Evolutionary conservation across 2,329 filamentous ascomycete genomes (phyloP).

Genomic region (Colletotrichum brevisporum): DNA sequence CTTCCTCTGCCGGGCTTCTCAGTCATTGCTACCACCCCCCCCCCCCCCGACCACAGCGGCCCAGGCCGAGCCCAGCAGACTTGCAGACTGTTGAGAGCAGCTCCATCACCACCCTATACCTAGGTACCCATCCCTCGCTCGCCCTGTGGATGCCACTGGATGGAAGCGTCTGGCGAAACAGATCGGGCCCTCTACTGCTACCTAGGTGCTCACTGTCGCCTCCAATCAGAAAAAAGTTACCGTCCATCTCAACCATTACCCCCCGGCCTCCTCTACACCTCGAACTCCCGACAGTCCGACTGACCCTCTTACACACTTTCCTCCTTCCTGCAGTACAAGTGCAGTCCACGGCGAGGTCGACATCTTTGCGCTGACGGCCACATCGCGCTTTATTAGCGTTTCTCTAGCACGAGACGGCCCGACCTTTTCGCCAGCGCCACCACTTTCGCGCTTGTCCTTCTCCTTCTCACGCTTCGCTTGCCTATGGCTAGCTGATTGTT

Average conservation of each 20-base stretch:
- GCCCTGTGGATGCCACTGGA: slow-evolving; percentile 30
- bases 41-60: slow-evolving; percentile 19
- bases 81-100: slow-evolving; percentile 37
- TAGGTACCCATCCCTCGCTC: not conserved
- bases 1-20: not conserved
- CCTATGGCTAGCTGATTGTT: slow-evolving; percentile 37
- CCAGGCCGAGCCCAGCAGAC: slow-evolving; percentile 34
- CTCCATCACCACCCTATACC: not conserved
- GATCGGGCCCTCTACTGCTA: slow-evolving; percentile 9
- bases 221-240: slow-evolving; percentile 38
- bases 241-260: slow-evolving; percentile 34
- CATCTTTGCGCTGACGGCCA: slow-evolving; percentile 38
- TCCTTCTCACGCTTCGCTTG: slow-evolving; percentile 10
- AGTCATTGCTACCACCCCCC: slow-evolving; percentile 3
- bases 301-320: slow-evolving; percentile 11
- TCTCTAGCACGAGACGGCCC: slow-evolving; percentile 34
- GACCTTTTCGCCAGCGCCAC: slow-evolving; percentile 36
- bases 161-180: slow-evolving; percentile 19
- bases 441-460: slow-evolving; percentile 31
- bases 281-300: slow-evolving; percentile 33
- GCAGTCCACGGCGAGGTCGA: slow-evolving; percentile 12
- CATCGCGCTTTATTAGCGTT: slow-evolving; percentile 34
- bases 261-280: slow-evolving; percentile 32
- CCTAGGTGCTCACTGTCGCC: slow-evolving; percentile 9
- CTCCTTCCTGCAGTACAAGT: slow-evolving; percentile 14